Evolutionary conservation across 2,329 filamentous ascomycete genomes (phyloP).

Genomic region (Neopestalotiopsis sp.): DNA sequence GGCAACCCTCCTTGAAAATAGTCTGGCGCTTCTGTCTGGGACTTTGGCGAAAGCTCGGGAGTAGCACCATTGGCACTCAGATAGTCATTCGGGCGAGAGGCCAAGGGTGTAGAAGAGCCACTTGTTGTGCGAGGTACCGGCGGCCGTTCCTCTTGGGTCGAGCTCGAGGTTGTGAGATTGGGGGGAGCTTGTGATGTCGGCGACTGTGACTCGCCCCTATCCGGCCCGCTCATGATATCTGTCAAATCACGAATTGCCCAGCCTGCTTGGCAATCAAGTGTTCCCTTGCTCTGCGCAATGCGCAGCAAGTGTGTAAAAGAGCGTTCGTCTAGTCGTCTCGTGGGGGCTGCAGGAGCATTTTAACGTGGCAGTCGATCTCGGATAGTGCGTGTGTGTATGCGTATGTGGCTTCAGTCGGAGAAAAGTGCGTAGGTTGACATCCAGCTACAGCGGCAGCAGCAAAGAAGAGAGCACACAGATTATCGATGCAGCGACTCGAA

Average conservation of each 20-base stretch:
- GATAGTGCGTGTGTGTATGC: background rate
- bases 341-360: background rate
- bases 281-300: background rate
- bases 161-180: conserved; percentile 29
- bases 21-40: conserved; percentile 36
- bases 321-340: background rate
- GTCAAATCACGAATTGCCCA: background rate
- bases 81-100: background rate
- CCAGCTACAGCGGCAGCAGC: background rate
- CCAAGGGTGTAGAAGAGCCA: conserved; percentile 22
- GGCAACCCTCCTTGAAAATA: conserved; percentile 43
- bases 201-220: conserved; percentile 39
- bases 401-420: background rate
- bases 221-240: conserved; percentile 28
- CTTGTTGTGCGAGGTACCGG: conserved; percentile 28
- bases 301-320: background rate
- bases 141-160: conserved; percentile 28
- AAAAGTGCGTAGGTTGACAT: background rate
- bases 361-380: background rate
- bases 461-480: background rate
- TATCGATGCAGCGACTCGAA: background rate
- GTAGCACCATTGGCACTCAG: conserved; percentile 26
- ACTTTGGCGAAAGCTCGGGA: conserved; percentile 23
- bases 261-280: background rate
- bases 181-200: conserved; percentile 38